These are phyloP conservation scores for Sonneratia caseolaris DNA, from an alignment of 345 rosid species.

Conservation along the genomic window DNA sequence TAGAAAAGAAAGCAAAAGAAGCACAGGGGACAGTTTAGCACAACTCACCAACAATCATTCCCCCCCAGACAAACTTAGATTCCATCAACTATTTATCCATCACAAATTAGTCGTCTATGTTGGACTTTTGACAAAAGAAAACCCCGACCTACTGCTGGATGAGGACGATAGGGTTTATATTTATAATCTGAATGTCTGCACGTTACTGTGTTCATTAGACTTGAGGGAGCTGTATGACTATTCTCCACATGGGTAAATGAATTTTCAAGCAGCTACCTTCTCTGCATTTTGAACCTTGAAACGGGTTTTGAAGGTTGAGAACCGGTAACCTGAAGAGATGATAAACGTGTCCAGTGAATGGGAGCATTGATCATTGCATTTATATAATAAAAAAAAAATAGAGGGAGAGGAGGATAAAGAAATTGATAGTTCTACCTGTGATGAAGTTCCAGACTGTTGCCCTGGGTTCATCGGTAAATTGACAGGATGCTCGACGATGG, in stretches of 20 bases:
- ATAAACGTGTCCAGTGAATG: neutral
- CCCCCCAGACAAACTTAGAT: neutral
- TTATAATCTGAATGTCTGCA: neutral
- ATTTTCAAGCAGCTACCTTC: constrained; percentile 28
- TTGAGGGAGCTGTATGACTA: neutral
- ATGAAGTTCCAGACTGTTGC: constrained; percentile 17
- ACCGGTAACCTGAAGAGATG: constrained; percentile 29
- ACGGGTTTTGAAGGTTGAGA: constrained; percentile 58
- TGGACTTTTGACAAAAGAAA: neutral
- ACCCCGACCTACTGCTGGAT: neutral
- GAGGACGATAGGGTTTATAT: no score
- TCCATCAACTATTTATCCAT: neutral
- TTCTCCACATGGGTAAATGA: neutral
- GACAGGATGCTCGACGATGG: constrained; percentile 49
- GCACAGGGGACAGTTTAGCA: no score
- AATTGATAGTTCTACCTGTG: constrained; percentile 34
- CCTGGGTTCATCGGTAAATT: constrained; percentile 19
- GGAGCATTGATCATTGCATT: no score
- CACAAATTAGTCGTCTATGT: neutral
- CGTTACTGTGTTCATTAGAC: neutral
- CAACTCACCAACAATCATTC: neutral
- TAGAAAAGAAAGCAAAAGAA: constrained; percentile 21
- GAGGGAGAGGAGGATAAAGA: neutral
- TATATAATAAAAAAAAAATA: neutral
- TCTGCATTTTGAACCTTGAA: constrained; percentile 75